Evolutionary conservation across 164 flowering plant genomes (phyloP), one percentile per base, ranked within the genome.

Genomic region (Santalum album): DNA sequence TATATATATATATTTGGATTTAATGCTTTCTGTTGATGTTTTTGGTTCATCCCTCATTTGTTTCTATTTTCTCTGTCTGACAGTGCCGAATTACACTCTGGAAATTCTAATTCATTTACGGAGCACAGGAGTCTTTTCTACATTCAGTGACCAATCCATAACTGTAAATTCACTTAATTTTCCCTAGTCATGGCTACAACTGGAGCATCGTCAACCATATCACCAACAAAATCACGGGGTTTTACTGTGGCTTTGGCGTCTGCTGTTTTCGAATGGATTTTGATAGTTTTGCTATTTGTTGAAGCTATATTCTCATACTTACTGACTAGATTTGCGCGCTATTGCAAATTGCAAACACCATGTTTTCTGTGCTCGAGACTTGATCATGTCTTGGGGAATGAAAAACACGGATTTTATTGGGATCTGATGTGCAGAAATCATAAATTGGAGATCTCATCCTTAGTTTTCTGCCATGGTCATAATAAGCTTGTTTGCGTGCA

Each of bases 281-380:
- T 88, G 48, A 75, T 88, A 24, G 53, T 70, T 51, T 49, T 83
- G 53, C 58, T 83, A 52, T 76, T 75, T 14, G 25, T 72, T 0
- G 46, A 79, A 61, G 84, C 73, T 26, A 26, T 66, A 11, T 69
- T 74, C 51, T 76, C 80, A 15, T 81, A 68, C 61, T 14, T 77
- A 36, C 57, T 79, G 23, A 75, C 77, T 5, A 71, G 53, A 52
- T 77, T 77, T 62, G 84, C 90, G 10, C 61, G 58, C 21, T 55
- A 54, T 35, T 79, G 62, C 36, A 63, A 68, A 55, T 68, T 83
- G 67, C 74, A 61, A 55, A 51, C 59, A 2, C 90, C 86, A 2
- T 83, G 90, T 65, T 47, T 81, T 55, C 47, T 81, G 10, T 83
- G 90, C 61, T 81, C 90, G 3, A 77, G 90, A 64, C 77, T 83